Percentiles rank a stretch among this genome's conserved stretches.
These are phyloP conservation scores for Taiozyma sp. DNA, from an alignment of 1,139 yeast species.

Conservation along the genomic window DNA sequence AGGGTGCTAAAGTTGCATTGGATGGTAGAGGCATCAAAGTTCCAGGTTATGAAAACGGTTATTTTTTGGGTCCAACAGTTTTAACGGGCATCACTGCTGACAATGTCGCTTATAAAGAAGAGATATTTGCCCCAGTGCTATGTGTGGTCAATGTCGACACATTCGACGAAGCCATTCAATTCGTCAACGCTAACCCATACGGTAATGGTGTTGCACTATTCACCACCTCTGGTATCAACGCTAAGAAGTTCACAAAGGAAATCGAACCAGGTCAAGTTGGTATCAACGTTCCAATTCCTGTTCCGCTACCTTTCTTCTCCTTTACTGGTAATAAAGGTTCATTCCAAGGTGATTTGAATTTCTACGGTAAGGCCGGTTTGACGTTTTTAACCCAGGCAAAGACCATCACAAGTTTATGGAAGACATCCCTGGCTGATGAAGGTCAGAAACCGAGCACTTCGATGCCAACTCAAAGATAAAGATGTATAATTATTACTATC, in stretches of 20 bases:
- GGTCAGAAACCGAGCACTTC: constrained; percentile 44
- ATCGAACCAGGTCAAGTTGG: constrained; percentile 79
- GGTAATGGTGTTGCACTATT: constrained; percentile 74
- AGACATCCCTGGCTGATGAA: constrained; percentile 46
- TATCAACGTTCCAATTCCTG: constrained; percentile 79
- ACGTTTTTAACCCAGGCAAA: constrained; percentile 71
- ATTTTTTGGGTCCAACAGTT: constrained; percentile 71
- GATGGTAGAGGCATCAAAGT: constrained; percentile 58
- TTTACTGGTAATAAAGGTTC: constrained; percentile 78
- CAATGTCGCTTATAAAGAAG: constrained; percentile 68
- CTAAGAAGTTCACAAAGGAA: constrained; percentile 64
- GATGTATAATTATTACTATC: too few relatives aligned
- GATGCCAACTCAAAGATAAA: constrained; percentile 52
- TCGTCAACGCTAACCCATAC: constrained; percentile 59
- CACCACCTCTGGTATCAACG: constrained; percentile 64
- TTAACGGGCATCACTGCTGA: constrained; percentile 61
- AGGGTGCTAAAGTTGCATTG: constrained; percentile 51
- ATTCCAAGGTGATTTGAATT: constrained; percentile 73
- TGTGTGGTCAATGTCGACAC: constrained; percentile 60
- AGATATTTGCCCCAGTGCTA: constrained; percentile 73
- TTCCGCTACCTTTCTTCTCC: constrained; percentile 77
- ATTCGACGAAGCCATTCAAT: constrained; percentile 64
- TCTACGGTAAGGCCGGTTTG: constrained; percentile 72
- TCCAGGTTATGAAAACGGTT: constrained; percentile 55
- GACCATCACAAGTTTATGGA: constrained; percentile 72